phyloP scores from a whole-genome alignment of 495 filamentous ascomycete genomes.

The Podospora appendiculata region DNA sequence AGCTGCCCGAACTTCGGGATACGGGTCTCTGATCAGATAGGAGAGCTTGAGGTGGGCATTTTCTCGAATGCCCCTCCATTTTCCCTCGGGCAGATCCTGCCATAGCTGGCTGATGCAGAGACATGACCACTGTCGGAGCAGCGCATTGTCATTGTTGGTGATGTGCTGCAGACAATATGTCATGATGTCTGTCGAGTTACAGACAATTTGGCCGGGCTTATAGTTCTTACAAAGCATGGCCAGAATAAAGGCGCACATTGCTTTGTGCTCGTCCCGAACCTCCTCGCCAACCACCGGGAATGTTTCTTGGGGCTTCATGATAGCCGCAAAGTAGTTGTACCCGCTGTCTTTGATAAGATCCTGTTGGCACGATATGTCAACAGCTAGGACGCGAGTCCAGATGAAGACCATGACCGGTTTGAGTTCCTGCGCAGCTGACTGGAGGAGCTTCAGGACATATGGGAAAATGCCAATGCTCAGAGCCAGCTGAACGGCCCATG shows the following conservation, averaged over 20 bases:
- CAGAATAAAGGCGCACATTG: conserved; percentile 98
- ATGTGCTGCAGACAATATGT: conserved; percentile 74
- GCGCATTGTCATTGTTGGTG: conserved; percentile 74
- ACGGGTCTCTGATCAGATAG: conserved; percentile 74
- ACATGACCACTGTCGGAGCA: conserved; percentile 93
- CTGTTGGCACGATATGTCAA: conserved; percentile 84
- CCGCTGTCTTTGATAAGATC: conserved; percentile 95
- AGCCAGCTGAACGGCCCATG: conserved; percentile 95
- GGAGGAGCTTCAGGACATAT: conserved; percentile 91
- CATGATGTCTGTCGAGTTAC: conserved; percentile 77
- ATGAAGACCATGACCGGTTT: conserved; percentile 99
- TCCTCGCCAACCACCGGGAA: conserved; percentile 75
- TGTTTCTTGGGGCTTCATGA: conserved; percentile 74
- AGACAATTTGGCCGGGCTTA: conserved; percentile 81
- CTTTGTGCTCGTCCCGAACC: conserved; percentile 86
- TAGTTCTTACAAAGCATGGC: conserved; percentile 95
- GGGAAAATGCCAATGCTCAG: conserved; percentile 98
- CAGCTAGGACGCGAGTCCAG: conserved; percentile 93
- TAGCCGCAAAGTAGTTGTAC: conserved; percentile 90
- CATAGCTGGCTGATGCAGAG: conserved; percentile 94
- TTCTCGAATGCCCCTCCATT: conserved; percentile 85
- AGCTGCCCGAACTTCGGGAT: conserved; percentile 90
- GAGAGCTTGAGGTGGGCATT: conserved; percentile 71
- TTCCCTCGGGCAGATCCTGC: conserved; percentile 82
- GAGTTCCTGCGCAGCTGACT: conserved; percentile 88